Conservation (phyloP, 1,284 basidiomycete species). For the Pascua guehoae region DNA sequence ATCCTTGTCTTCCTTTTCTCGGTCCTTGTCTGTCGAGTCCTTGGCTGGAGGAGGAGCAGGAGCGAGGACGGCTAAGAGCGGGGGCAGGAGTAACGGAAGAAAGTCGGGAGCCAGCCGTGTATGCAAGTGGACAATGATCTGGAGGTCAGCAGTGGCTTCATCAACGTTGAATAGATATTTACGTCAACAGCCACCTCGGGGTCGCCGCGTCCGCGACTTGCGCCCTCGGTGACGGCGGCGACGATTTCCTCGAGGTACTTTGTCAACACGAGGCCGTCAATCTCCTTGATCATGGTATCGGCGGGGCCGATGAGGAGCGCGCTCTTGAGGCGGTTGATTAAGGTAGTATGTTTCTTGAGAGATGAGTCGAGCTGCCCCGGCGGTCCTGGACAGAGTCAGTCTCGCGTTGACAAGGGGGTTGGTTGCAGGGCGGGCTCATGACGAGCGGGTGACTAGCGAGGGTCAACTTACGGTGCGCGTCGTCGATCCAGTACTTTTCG, state of each 20-base stretch:
- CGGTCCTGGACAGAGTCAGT: slow-evolving; percentile 32
- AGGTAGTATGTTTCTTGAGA: slow-evolving; percentile 85
- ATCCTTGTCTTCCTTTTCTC: slow-evolving; percentile 85
- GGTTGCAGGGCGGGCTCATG: background rate
- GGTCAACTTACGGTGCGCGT: slow-evolving; percentile 37
- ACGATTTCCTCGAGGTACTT: slow-evolving; percentile 97
- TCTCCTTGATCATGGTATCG: slow-evolving; percentile 84
- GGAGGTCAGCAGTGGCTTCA: slow-evolving; percentile 8
- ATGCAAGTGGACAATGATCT: slow-evolving; percentile 87
- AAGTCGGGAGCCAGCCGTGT: slow-evolving; percentile 77
- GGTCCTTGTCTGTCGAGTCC: slow-evolving; percentile 57
- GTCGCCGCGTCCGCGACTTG: slow-evolving; percentile 76
- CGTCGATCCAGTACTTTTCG: slow-evolving; percentile 47
- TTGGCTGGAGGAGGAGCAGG: slow-evolving; percentile 48
- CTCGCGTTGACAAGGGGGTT: too few relatives aligned
- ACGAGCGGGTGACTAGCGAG: background rate
- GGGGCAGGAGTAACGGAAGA: slow-evolving; percentile 65
- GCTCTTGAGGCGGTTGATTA: slow-evolving; percentile 77
- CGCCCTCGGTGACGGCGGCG: slow-evolving; percentile 79
- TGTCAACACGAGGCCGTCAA: slow-evolving; percentile 80
- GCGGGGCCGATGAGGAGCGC: slow-evolving; percentile 43
- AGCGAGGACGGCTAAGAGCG: slow-evolving; percentile 64
- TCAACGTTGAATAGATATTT: slow-evolving; percentile 26
- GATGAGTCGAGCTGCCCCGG: slow-evolving; percentile 70
- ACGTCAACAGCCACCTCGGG: slow-evolving; percentile 90